Evolutionary conservation across 129 eudicot species (phyloP).

Genomic region (Chrysanthemum seticuspe): DNA sequence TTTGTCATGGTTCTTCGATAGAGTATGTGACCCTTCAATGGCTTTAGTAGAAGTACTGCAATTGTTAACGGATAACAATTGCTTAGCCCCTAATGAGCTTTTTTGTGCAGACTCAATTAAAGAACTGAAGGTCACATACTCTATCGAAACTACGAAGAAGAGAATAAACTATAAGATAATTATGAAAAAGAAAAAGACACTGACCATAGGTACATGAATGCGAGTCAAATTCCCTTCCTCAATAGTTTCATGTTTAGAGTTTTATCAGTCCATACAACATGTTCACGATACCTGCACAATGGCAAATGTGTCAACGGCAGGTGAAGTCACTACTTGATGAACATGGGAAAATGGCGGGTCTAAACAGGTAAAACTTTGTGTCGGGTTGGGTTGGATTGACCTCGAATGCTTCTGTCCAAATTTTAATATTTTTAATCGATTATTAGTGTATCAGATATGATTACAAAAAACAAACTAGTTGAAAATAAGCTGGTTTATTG

Average conservation of each 20-base stretch:
- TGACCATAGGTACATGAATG: conserved; percentile 67
- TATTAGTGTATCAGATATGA: background rate
- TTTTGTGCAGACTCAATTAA: conserved; percentile 43
- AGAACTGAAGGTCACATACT: conserved; percentile 55
- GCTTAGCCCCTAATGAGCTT: conserved; percentile 8
- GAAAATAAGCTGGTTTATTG: background rate
- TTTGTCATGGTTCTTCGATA: conserved; percentile 31
- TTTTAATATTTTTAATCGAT: background rate
- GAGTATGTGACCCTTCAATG: conserved; percentile 18
- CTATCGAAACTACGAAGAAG: conserved; percentile 26
- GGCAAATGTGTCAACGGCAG: conserved; percentile 10
- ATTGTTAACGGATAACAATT: conserved; percentile 23
- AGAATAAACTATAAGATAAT: background rate
- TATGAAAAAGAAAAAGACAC: conserved; percentile 1
- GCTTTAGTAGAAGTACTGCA: conserved; percentile 20
- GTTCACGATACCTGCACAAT: conserved; percentile 58
- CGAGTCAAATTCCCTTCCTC: conserved; percentile 58
- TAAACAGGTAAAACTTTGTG: background rate
- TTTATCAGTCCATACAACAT: conserved; percentile 63
- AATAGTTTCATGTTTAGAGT: conserved; percentile 43
- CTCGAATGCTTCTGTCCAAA: too few species aligned
- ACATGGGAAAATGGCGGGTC: background rate
- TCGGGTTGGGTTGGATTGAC: too few species aligned
- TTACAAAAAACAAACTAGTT: background rate
- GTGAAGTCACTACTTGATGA: background rate